Percentiles rank a stretch among this genome's conserved stretches.
phyloP scores from a whole-genome alignment of 306 rosid species.

The Cajanus cajan region DNA sequence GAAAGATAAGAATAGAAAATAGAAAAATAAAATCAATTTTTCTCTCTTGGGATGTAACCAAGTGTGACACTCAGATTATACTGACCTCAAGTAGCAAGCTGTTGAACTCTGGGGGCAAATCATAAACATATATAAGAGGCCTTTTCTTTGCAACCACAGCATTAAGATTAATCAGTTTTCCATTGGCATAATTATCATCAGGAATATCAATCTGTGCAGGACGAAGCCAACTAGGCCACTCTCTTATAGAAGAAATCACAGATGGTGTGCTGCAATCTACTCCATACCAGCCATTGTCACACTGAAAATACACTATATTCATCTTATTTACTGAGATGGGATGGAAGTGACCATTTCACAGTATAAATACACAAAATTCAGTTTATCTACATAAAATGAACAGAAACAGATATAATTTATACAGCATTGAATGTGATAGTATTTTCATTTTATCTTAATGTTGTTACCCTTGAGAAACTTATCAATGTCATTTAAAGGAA shows the following conservation, averaged over 20 bases:
- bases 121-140: constrained; percentile 89
- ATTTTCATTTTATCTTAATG: constrained; percentile 4
- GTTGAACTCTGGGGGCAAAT: constrained; percentile 85
- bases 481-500: background rate
- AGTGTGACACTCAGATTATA: constrained; percentile 34
- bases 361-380: constrained; percentile 37
- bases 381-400: constrained; percentile 27
- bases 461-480: background rate
- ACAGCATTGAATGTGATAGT: background rate
- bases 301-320: constrained; percentile 57
- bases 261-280: constrained; percentile 94
- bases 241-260: constrained; percentile 57
- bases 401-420: background rate
- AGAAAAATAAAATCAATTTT: constrained; percentile 6
- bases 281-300: constrained; percentile 93
- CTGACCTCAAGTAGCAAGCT: constrained; percentile 87
- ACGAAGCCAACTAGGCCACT: constrained; percentile 94
- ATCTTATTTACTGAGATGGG: constrained; percentile 33
- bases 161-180: constrained; percentile 51
- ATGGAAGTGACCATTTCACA: constrained; percentile 44
- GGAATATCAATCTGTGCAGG: constrained; percentile 80
- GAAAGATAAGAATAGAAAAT: background rate
- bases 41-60: constrained; percentile 24
- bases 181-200: constrained; percentile 35
- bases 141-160: constrained; percentile 73